A percentile compares a stretch with the other conserved stretches of the same genome.
These are phyloP conservation scores for Dovyalis caffra DNA, from an alignment of 345 rosid genomes.

Conservation along the genomic window DNA sequence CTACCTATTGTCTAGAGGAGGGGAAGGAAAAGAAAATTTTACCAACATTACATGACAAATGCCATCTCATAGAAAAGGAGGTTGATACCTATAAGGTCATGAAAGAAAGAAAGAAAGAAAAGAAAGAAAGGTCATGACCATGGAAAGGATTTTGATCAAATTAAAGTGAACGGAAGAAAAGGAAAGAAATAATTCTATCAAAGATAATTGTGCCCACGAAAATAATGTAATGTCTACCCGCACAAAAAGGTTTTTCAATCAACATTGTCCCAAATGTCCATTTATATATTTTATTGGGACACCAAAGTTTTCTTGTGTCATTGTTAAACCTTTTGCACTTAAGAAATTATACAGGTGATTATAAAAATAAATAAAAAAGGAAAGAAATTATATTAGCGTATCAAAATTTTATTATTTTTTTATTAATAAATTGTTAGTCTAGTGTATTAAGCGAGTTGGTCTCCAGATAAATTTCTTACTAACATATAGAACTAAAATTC, in stretches of 20 bases:
- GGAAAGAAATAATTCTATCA: slow-evolving; percentile 8
- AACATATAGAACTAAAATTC: no score
- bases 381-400: no score
- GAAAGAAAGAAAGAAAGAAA: slow-evolving; percentile 3
- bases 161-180: slow-evolving; percentile 6
- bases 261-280: background rate
- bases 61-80: slow-evolving; percentile 13
- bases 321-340: background rate
- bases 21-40: background rate
- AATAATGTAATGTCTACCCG: background rate
- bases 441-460: no score
- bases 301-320: background rate
- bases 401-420: background rate
- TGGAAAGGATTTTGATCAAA: background rate
- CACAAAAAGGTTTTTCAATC: background rate
- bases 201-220: background rate
- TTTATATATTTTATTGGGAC: background rate
- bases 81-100: background rate
- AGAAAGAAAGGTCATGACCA: slow-evolving; percentile 2
- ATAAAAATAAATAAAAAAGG: no score
- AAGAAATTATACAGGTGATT: no score
- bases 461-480: no score
- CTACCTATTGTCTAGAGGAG: background rate
- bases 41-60: slow-evolving; percentile 16
- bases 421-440: no score